These are phyloP conservation scores for Botrytis pseudocinerea DNA, from an alignment of 2,329 filamentous ascomycete species.

Conservation along the genomic window DNA sequence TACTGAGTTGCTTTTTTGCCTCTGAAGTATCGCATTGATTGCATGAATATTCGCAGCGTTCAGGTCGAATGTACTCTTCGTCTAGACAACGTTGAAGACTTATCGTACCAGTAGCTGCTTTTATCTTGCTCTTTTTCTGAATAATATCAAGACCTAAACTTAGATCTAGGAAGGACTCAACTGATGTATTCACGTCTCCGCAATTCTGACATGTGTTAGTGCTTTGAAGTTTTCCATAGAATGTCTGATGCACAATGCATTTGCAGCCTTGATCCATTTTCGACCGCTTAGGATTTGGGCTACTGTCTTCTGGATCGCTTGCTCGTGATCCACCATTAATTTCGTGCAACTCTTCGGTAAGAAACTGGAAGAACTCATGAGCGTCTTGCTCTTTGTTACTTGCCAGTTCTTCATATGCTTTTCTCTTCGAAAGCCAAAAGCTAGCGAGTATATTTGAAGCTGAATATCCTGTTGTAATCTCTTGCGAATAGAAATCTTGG, in stretches of 20 bases:
- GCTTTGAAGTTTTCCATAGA: conserved; percentile 88
- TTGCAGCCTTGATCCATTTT: conserved; percentile 57
- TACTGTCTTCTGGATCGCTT: conserved; percentile 30
- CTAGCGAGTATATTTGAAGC: conserved; percentile 85
- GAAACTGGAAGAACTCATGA: conserved; percentile 95
- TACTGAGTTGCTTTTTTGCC: conserved; percentile 79
- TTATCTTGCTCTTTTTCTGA: conserved; percentile 61
- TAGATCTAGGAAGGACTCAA: conserved; percentile 89
- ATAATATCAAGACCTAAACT: conserved; percentile 80
- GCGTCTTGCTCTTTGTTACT: conserved; percentile 96
- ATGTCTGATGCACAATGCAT: conserved; percentile 92
- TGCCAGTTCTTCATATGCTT: conserved; percentile 71
- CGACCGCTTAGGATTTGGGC: conserved; percentile 30
- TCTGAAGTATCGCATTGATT: conserved; percentile 76
- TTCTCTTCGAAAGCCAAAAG: conserved; percentile 83
- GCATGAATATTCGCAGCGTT: conserved; percentile 89
- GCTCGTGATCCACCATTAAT: conserved; percentile 63
- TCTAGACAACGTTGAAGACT: conserved; percentile 74
- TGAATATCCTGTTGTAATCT: conserved; percentile 85
- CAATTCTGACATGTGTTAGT: conserved; percentile 91
- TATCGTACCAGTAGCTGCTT: conserved; percentile 46
- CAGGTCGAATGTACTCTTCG: conserved; percentile 80
- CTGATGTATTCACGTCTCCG: conserved; percentile 74
- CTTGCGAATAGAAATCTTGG: conserved; percentile 68
- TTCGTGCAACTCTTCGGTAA: conserved; percentile 87